Conservation (phyloP, 352 stramenopile genomes). For the Albugo candida region DNA sequence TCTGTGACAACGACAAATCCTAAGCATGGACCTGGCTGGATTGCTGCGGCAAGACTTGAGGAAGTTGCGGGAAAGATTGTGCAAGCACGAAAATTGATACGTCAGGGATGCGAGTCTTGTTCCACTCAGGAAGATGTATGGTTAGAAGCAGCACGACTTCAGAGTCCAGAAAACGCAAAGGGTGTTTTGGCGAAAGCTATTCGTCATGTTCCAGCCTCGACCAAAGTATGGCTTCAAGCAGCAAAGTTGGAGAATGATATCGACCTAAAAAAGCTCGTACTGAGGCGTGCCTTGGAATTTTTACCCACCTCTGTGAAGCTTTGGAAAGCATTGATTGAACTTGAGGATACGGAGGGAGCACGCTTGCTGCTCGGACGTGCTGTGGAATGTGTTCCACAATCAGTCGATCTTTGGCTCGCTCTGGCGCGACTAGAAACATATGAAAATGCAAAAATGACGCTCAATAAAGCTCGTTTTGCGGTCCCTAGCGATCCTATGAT, state of each 20-base stretch:
- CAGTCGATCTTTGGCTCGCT: constrained; percentile 96
- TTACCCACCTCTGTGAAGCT: constrained; percentile 94
- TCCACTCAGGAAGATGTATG: constrained; percentile 95
- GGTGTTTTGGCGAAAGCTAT: constrained; percentile 92
- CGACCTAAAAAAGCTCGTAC: constrained; percentile 78
- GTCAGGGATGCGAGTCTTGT: constrained; percentile 92
- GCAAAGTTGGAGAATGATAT: constrained; percentile 87
- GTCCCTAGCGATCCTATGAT: constrained; percentile 93
- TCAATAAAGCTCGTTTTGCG: constrained; percentile 89
- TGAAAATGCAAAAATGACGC: constrained; percentile 92
- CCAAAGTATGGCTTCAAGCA: constrained; percentile 93
- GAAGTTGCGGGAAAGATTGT: constrained; percentile 92
- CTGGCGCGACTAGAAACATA: constrained; percentile 96
- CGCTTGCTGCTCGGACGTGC: constrained; percentile 88
- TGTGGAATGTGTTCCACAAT: constrained; percentile 96
- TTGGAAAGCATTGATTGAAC: constrained; percentile 97
- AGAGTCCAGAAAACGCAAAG: constrained; percentile 92
- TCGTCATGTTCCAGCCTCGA: constrained; percentile 79
- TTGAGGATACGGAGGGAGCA: constrained; percentile 94
- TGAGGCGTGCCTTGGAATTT: constrained; percentile 85
- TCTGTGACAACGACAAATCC: constrained; percentile 96
- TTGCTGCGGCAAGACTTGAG: constrained; percentile 94
- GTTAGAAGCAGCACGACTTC: constrained; percentile 92
- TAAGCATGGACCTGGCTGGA: constrained; percentile 96
- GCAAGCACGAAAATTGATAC: constrained; percentile 95